Conservation (phyloP, 139 green algal species). For the Coelastrella sp. region DNA sequence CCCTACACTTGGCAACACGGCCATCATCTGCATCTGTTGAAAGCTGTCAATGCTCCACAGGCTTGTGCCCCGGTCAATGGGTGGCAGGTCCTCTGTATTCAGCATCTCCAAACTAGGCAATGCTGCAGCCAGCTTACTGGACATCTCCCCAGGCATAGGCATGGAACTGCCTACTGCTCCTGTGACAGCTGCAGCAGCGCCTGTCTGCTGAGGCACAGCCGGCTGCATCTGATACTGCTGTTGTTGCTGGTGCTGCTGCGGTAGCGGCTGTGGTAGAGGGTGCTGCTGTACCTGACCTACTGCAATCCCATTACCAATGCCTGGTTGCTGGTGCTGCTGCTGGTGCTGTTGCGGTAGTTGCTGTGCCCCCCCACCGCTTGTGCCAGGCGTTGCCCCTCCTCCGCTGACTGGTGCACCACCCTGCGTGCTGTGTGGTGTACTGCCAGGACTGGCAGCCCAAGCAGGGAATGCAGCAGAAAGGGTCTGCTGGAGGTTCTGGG, state of each 20-base stretch:
- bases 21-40: constrained; percentile 47
- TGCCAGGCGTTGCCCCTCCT: background rate
- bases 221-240: constrained; percentile 2
- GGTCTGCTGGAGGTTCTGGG: constrained; percentile 24
- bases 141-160: constrained; percentile 13
- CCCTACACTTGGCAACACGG: constrained; percentile 40
- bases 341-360: constrained; percentile 13
- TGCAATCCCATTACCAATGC: constrained; percentile 10
- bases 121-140: background rate
- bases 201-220: background rate
- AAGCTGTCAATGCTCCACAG: constrained; percentile 37
- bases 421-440: background rate
- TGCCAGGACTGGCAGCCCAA: constrained; percentile 7
- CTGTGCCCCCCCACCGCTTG: background rate
- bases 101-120: constrained; percentile 54
- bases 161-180: background rate
- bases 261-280: background rate
- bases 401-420: constrained; percentile 4
- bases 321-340: constrained; percentile 16
- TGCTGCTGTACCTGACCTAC: background rate
- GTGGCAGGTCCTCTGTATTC: constrained; percentile 56
- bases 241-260: constrained; percentile 27
- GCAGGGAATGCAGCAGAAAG: constrained; percentile 34
- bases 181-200: background rate
- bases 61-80: constrained; percentile 28